Conservation (phyloP, 768 basidiomycete genomes). For the Calocera cornea region DNA sequence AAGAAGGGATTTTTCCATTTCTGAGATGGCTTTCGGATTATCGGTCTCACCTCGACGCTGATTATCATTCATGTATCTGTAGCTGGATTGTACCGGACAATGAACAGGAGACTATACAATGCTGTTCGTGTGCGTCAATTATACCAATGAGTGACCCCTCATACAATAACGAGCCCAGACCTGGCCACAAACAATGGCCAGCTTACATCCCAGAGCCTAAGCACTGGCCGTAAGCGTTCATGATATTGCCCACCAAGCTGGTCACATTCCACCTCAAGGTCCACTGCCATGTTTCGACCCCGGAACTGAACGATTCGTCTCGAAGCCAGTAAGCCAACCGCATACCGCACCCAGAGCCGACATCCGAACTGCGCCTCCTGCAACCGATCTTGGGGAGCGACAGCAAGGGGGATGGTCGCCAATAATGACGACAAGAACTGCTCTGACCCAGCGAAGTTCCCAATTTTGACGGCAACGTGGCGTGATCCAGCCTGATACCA, state of each 20-base stretch:
- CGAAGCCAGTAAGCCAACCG: background rate
- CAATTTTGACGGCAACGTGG: background rate
- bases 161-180: background rate
- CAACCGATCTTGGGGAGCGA: background rate
- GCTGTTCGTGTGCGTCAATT: background rate
- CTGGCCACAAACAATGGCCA: background rate
- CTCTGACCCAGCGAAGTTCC: background rate
- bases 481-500: background rate
- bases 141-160: background rate
- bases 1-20: slow-evolving; percentile 11
- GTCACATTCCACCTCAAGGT: background rate
- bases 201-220: slow-evolving; percentile 4
- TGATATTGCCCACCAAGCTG: background rate
- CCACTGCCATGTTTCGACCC: background rate
- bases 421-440: background rate
- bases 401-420: background rate
- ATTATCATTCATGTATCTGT: background rate
- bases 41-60: background rate
- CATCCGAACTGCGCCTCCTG: background rate
- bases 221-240: slow-evolving; percentile 2
- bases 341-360: background rate
- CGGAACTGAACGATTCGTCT: background rate
- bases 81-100: background rate
- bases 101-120: background rate
- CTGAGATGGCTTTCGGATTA: background rate